Conservation (phyloP, 495 filamentous ascomycete genomes). For the Penicillium steckii region DNA sequence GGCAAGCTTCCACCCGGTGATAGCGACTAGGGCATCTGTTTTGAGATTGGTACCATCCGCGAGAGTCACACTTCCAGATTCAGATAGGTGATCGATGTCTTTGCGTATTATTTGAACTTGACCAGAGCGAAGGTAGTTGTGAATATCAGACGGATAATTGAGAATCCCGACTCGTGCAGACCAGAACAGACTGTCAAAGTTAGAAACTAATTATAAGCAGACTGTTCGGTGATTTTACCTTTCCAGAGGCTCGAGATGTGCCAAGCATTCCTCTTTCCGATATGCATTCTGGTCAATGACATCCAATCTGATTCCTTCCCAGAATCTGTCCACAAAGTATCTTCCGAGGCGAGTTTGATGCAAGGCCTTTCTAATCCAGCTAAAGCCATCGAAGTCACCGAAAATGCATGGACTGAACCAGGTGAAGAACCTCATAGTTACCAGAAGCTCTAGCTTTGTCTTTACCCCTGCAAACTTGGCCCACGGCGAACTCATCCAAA, state of each 20-base stretch:
- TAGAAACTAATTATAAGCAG: neutral
- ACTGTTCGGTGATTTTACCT: neutral
- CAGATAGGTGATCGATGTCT: neutral
- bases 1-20: neutral
- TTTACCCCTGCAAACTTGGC: neutral
- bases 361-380: neutral
- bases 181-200: neutral
- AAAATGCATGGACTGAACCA: neutral
- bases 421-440: neutral
- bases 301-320: neutral
- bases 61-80: neutral
- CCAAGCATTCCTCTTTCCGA: neutral
- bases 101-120: neutral
- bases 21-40: neutral
- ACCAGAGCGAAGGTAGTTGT: neutral
- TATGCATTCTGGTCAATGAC: constrained; percentile 1
- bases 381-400: neutral
- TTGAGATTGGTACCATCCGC: neutral
- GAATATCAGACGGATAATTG: neutral
- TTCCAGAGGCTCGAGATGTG: constrained; percentile 1
- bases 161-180: neutral
- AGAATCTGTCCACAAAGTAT: neutral
- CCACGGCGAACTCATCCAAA: constrained; percentile 1
- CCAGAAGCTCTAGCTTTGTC: neutral
- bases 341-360: neutral